Base-by-base conservation (phyloP, 129 eudicot genomes). In the Pittosporum tobira region DNA sequence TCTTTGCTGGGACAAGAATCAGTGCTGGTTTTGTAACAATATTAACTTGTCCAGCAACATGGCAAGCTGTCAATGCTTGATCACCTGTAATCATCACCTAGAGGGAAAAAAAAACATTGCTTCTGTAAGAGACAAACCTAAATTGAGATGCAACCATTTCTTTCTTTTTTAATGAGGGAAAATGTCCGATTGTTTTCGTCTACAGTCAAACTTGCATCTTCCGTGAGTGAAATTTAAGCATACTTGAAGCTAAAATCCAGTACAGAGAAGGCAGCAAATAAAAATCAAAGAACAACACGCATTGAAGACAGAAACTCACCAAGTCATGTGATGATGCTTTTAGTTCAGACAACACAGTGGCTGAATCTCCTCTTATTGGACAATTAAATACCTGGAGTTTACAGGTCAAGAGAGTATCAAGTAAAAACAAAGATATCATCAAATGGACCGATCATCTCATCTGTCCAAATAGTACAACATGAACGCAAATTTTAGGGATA, bases 1-100 rank as follows among this genome's bases (percentile, higher is more conserved):
- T 62, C 68, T 78, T 85, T 26, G 77, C 69, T 42, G 69, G 81
- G 18, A 62, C 71, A 50, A 90, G 94, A 80, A 90, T 85, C 63
- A 90, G 79, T 8, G 84, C 80, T 16, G 97, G 94, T 61, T 83
- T 74, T 14, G 95, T 79, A 20, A 90, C 69, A 42, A 90, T 90
- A 64, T 90, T 65, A 73, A 90, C 97, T 85, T 85, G 76, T 29
- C 75, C 75, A 59, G 95, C 97, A 71, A 90, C 97, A 71, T 90
- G 97, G 70, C 97, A 90, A 73, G 97, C 97, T 8, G 97, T 90
- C 80, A 90, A 70, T 58, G 97, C 97, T 80, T 90, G 97, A 72
- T 90, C 97, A 51, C 97, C 97, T 54, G 97, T 90, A 54, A 90
- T 90, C 97, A 90, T 90, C 59, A 85, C 88, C 97, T 89, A 49